Percentiles rank a stretch among this genome's conserved stretches.
Evolutionary conservation across 2,329 filamentous ascomycete genomes (phyloP).

Genomic region (Immersiporthe knoxdaviesiana): DNA sequence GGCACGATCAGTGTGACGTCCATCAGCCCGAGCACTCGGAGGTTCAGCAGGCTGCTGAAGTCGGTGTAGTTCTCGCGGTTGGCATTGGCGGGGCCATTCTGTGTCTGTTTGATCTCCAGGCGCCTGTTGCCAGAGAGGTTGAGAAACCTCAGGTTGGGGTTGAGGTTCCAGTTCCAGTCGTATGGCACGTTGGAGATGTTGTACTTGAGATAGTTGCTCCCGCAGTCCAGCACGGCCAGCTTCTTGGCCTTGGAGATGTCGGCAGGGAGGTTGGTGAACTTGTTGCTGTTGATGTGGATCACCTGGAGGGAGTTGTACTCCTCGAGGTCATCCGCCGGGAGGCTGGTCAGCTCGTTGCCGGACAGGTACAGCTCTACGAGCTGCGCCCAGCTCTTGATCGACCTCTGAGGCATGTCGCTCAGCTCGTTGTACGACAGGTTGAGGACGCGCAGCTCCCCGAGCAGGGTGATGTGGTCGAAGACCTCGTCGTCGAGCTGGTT

Average conservation of each 20-base stretch:
- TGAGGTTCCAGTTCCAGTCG: conserved; percentile 99
- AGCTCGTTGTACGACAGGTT: conserved; percentile 96
- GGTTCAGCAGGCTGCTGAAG: conserved; percentile 81
- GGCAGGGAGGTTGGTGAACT: conserved; percentile 94
- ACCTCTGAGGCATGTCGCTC: conserved; percentile 86
- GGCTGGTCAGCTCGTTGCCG: conserved; percentile 87
- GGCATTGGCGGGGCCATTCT: conserved; percentile 55
- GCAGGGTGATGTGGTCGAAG: conserved; percentile 84
- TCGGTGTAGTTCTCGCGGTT: conserved; percentile 79
- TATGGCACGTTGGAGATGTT: conserved; percentile 99
- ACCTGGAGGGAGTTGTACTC: conserved; percentile 86
- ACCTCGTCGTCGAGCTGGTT: conserved; percentile 94
- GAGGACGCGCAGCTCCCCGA: conserved; percentile 82
- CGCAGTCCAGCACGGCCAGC: conserved; percentile 88
- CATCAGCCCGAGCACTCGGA: conserved; percentile 92
- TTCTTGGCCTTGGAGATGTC: conserved; percentile 94
- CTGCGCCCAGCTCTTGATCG: conserved; percentile 86
- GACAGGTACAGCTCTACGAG: conserved; percentile 92
- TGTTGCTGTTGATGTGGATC: conserved; percentile 95
- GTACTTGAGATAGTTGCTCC: conserved; percentile 94
- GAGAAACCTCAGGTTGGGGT: conserved; percentile 90
- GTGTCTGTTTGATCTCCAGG: conserved; percentile 80
- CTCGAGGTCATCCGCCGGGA: conserved; percentile 93
- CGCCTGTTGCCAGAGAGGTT: conserved; percentile 97
- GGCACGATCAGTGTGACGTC: conserved; percentile 95